Evolutionary conservation across 345 rosid species (phyloP), one percentile per base, ranked within the genome.

Genomic region (Fremontodendron californicum): DNA sequence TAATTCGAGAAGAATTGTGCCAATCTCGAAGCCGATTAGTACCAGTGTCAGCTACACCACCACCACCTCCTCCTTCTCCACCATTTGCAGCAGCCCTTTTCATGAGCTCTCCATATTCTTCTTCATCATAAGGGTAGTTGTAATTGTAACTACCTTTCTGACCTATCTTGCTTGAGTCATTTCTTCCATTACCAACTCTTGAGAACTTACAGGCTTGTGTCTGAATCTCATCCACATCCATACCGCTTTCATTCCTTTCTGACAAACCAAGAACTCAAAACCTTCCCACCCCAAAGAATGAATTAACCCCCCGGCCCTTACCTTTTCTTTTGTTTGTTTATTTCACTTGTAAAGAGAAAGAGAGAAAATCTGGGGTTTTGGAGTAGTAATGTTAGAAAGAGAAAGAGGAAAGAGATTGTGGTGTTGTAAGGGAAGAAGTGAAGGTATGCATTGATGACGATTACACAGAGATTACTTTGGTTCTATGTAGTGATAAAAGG

Each of bases 161-260:
- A 46, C 74, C 86, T 76, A 83, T 29, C 80, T 85, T 86, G 81
- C 76, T 77, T 19, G 84, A 63, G 29, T 80, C 84, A 58, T 35
- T 67, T 71, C 86, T 79, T 61, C 88, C 91, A 81, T 87, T 90
- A 27, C 86, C 83, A 70, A 86, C 72, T 78, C 88, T 87, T 58
- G 91, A 77, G 86, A 89, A 86, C 91, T 87, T 91, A 37, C 84
- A 79, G 18, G 86, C 86, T 71, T 84, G 91, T 73, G 80, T 84
- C 86, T 86, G 90, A 86, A 84, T 90, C 84, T 89, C 93, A 78
- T 90, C 96, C 79, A 84, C 87, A 85, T 90, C 98, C 99, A 92
- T 93, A 82, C 78, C 86, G 86, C 87, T 88, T 90, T 92, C 98
- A 93, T 93, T 80, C 88, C 99, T 86, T 81, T 40, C 67, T 31